Evolutionary conservation across 2,329 filamentous ascomycete genomes (phyloP), one percentile per base, ranked within the genome.

Genomic region (Lecanicillium sp.): DNA sequence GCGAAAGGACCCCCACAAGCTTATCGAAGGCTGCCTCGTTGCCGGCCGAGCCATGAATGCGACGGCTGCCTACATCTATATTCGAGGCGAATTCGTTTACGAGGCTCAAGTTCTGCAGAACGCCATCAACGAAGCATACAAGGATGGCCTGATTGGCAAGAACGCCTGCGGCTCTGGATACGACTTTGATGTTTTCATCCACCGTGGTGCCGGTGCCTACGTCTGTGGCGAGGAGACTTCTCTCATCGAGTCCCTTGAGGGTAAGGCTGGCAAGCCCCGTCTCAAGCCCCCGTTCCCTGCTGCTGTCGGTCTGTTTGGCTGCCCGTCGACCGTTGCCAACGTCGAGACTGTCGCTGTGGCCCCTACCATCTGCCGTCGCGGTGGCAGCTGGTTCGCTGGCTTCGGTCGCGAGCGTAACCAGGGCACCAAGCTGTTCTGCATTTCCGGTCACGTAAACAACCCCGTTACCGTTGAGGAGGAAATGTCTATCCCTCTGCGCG

Each of bases 1-100:
- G 92, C 88, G 92, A 68, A 98, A 98, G 71, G 92, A 98, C 63
- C 92, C 92, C 46, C 92, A 98, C 74, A 98, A 98, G 77, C 84
- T 98, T 49, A 74, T 98, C 58, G 92, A 98, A 70, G 92, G 92
- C 60, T 98, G 92, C 66, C 74, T 98, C 48, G 84, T 98, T 35
- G 88, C 92, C 50, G 92, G 92, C 37, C 84, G 92, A 59, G 89
- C 92, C 59, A 98, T 98, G 92, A 98, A 98, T 70, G 92, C 89
- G 58, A 92, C 87, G 34, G 92, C 92, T 43, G 92, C 92, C 51
- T 98, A 98, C 70, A 98, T 98, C 62, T 98, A 98, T 67, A 98
- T 98, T 56, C 89, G 92, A 61, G 92, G 92, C 60, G 92, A 98
- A 67, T 98, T 98, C 65, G 87, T 95, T 61, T 79, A 95, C 58